phyloP scores from a whole-genome alignment of 2,329 filamentous ascomycete species.

The Zalaria sp. region DNA sequence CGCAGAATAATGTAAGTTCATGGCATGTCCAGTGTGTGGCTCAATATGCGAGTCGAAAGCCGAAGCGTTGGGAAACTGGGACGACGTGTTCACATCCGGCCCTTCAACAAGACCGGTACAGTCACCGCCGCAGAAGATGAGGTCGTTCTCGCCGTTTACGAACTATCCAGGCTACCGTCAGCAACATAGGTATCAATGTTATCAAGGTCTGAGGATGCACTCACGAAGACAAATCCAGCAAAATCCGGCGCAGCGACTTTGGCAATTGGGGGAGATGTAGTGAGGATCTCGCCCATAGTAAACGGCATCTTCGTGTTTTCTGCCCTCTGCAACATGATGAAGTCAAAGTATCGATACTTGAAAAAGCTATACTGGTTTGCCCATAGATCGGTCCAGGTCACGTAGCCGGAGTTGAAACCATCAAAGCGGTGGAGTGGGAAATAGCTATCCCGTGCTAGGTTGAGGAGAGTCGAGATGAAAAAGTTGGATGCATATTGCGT shows the following conservation, averaged over 20 bases:
- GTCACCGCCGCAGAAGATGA: neutral
- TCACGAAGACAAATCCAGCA: neutral
- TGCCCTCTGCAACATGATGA: conserved; percentile 11
- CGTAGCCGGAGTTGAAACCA: conserved; percentile 13
- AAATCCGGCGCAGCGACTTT: neutral
- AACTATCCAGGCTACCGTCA: neutral
- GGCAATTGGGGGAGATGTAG: neutral
- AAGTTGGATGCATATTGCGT: conserved; percentile 8
- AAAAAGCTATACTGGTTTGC: conserved; percentile 19
- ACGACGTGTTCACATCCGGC: neutral
- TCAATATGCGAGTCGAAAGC: neutral
- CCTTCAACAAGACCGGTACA: neutral
- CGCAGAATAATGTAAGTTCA: neutral
- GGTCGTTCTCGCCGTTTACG: neutral
- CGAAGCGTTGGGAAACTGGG: neutral
- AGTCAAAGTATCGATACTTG: conserved; percentile 15
- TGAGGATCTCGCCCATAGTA: conserved; percentile 15
- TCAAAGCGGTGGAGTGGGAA: conserved; percentile 15
- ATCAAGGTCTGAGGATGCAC: neutral
- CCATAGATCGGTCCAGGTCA: conserved; percentile 11
- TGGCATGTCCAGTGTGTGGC: neutral
- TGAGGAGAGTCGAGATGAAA: conserved; percentile 12
- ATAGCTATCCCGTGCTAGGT: conserved; percentile 13
- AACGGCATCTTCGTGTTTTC: conserved; percentile 15
- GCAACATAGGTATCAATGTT: neutral